Evolutionary conservation across 2,329 filamentous ascomycete genomes (phyloP).

Genomic region (Aspergillus fischeri): DNA sequence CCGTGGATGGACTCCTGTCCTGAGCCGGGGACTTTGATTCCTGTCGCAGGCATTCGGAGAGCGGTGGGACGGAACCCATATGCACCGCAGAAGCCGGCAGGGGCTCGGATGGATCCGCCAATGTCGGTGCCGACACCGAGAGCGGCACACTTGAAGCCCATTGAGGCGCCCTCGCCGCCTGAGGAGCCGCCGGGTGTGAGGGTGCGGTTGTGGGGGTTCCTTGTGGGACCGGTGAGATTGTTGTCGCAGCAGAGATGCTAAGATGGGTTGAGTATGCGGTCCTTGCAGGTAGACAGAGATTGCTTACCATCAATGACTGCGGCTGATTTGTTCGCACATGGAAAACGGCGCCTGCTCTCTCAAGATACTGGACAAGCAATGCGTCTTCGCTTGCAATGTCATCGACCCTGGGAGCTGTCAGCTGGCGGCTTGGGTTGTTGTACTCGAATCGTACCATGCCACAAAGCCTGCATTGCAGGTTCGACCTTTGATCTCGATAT

Average conservation of each 20-base stretch:
- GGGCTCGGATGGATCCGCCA: constrained; percentile 44
- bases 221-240: constrained; percentile 38
- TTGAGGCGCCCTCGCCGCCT: constrained; percentile 43
- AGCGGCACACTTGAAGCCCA: constrained; percentile 39
- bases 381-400: constrained; percentile 34
- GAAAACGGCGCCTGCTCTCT: constrained; percentile 39
- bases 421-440: neutral
- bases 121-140: constrained; percentile 47
- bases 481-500: constrained; percentile 54
- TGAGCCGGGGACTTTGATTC: constrained; percentile 23
- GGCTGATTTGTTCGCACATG: constrained; percentile 44
- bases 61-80: constrained; percentile 44
- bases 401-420: constrained; percentile 27
- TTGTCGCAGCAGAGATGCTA: constrained; percentile 37
- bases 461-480: constrained; percentile 35
- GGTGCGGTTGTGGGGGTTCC: constrained; percentile 40
- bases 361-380: constrained; percentile 28
- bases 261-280: neutral
- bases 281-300: neutral
- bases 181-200: constrained; percentile 42
- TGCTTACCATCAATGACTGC: constrained; percentile 36
- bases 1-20: constrained; percentile 39
- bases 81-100: constrained; percentile 43
- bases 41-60: constrained; percentile 28
- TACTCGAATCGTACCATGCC: constrained; percentile 24